Evolutionary conservation across 257 asterid species (phyloP).

Genomic region (Petunia secreta): DNA sequence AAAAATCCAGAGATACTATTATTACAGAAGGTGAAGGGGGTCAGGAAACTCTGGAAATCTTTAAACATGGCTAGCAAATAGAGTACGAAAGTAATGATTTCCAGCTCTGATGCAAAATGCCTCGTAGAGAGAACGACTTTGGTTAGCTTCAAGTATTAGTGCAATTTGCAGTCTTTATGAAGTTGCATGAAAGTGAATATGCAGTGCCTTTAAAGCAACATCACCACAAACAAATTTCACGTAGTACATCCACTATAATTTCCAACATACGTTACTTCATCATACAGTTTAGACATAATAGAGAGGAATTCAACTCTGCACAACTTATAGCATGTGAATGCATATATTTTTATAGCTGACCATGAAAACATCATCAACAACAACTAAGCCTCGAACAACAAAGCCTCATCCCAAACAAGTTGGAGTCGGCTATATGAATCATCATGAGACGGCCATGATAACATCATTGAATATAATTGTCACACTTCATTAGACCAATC

Average conservation of each 20-base stretch:
- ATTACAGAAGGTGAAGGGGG: background rate
- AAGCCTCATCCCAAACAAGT: too few species aligned
- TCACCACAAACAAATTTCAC: background rate
- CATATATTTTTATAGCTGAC: background rate
- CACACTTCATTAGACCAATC: constrained; percentile 2
- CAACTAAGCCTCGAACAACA: too few species aligned
- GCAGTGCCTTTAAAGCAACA: background rate
- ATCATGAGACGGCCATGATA: too few species aligned
- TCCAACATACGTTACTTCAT: background rate
- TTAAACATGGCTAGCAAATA: too few species aligned
- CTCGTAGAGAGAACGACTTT: background rate
- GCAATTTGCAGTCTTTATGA: background rate
- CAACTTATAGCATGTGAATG: constrained; percentile 5
- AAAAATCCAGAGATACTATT: constrained; percentile 1
- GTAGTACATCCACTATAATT: background rate
- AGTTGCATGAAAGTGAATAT: constrained; percentile 1
- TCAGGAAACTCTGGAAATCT: background rate
- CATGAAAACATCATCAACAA: too few species aligned
- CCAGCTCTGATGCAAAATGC: too few species aligned
- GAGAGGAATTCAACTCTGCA: background rate
- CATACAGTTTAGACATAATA: background rate
- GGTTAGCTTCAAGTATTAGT: too few species aligned
- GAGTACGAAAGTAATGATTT: too few species aligned
- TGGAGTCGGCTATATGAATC: too few species aligned
- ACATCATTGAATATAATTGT: constrained; percentile 6